Conservation (phyloP, 1,284 basidiomycete species). For the Sanghuangporus baumii region DNA sequence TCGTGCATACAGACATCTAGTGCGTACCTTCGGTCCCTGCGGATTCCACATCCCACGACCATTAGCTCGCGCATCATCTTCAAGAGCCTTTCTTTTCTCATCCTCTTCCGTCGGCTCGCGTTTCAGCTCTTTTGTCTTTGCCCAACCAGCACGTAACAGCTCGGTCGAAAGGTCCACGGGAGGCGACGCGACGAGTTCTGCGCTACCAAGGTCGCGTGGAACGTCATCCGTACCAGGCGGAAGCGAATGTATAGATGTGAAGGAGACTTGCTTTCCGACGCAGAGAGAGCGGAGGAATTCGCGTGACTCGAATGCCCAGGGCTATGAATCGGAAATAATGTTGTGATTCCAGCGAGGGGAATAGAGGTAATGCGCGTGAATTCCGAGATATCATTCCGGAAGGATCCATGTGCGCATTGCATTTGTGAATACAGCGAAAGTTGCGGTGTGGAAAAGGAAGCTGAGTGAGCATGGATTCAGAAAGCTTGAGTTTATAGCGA, state of each 20-base stretch:
- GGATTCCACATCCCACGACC: constrained; percentile 86
- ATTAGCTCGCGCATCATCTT: constrained; percentile 73
- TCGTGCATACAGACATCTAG: not conserved
- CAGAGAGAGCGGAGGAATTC: constrained; percentile 83
- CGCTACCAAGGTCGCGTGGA: constrained; percentile 71
- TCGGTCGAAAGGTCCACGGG: constrained; percentile 74
- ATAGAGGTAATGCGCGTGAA: not conserved
- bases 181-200: constrained; percentile 41
- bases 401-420: not conserved
- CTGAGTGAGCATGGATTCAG: not conserved
- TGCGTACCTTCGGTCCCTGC: constrained; percentile 67
- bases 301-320: constrained; percentile 89
- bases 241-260: constrained; percentile 71
- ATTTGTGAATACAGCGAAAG: not conserved
- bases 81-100: constrained; percentile 64
- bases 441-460: not conserved
- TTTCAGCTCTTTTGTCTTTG: constrained; percentile 84
- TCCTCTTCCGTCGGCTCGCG: constrained; percentile 77
- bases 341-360: not conserved
- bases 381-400: not conserved
- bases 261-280: constrained; percentile 87
- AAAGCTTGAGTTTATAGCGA: not conserved
- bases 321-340: constrained; percentile 36
- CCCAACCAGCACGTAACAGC: constrained; percentile 85
- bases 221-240: constrained; percentile 58